These are phyloP conservation scores for Blastocystis sp. DNA, from an alignment of 352 stramenopile genomes.

Conservation along the genomic window DNA sequence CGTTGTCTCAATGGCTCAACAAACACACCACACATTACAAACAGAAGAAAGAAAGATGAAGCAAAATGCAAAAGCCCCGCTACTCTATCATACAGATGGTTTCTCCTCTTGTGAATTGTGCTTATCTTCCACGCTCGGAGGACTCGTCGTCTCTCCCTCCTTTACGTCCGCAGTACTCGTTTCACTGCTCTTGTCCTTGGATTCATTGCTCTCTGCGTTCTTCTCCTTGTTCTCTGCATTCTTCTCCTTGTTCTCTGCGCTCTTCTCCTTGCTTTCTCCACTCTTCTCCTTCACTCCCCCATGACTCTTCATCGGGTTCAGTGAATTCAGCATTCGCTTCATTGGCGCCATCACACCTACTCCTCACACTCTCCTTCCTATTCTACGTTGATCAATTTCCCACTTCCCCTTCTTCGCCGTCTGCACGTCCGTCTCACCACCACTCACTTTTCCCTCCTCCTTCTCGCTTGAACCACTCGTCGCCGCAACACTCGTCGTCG, in stretches of 20 bases:
- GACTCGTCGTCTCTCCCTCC: neutral
- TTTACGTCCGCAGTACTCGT: neutral
- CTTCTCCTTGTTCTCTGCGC: constrained; percentile 6
- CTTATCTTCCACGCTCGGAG: constrained; percentile 14
- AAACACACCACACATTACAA: neutral
- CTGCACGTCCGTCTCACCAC: neutral
- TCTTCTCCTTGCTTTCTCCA: neutral
- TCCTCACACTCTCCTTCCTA: neutral
- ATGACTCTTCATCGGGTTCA: constrained; percentile 33
- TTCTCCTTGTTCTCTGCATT: constrained; percentile 2
- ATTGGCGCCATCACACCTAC: constrained; percentile 66
- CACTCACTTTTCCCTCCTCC: neutral
- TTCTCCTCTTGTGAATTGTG: neutral
- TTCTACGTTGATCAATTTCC: constrained; percentile 56
- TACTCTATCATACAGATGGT: neutral
- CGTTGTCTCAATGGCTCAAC: neutral
- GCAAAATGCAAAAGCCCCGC: neutral
- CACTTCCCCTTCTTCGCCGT: constrained; percentile 42
- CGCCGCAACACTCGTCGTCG: neutral
- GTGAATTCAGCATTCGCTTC: constrained; percentile 66
- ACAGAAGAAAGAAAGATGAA: neutral
- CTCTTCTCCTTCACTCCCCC: neutral
- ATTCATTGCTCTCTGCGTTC: neutral
- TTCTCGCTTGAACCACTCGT: neutral
- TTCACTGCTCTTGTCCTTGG: neutral